Base-by-base conservation (phyloP, 1,139 yeast genomes). In the Zygosaccharomyces pseudobailii region DNA sequence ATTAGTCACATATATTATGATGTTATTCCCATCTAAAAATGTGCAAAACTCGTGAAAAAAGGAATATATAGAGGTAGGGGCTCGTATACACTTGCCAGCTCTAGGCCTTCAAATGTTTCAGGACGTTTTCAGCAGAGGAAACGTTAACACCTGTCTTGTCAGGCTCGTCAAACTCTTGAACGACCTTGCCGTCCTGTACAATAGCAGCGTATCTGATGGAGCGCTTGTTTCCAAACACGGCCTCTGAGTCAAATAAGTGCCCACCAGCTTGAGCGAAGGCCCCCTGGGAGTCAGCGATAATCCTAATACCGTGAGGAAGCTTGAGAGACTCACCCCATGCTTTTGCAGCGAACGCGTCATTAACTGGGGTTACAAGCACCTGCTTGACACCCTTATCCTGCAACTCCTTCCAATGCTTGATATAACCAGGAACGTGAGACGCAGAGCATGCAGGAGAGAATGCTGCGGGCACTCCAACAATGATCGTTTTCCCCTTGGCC, bases 391-490 rank as follows among this genome's bases (percentile, higher is more conserved):
- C 96, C 70, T 85, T 84, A 35, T 72, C 73, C 51, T 76, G 71
- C 63, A 88, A 80, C 23, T 75, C 72, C 8, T 71, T 64, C 47
- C 75, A 65, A 44, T 74, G 65, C 51, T 72, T 70, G 58, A 87
- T 65, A 67, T 79, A 88, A 4, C 92, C 95, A 5, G 96, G 96
- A 43, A 88, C 78, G 62, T 87, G 95, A 28, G 77, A 68, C 20
- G 83, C 79, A 28, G 90, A 75, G 67, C 96, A 88, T 1, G 88
- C 94, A 39, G 95, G 90, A 3, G 95, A 84, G 63, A 84, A 88
- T 0, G 96, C 96, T 20, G 96, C 96, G 39, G 96, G 96, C 37
- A 88, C 87, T 45, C 95, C 95, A 42, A 88, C 76, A 46, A 88
- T 69, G 35, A 88, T 64, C 36, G 80, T 71, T 63, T 80, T 83